These are phyloP conservation scores for Hibiscus tridactylites DNA, from an alignment of 345 rosid species.

Conservation along the genomic window DNA sequence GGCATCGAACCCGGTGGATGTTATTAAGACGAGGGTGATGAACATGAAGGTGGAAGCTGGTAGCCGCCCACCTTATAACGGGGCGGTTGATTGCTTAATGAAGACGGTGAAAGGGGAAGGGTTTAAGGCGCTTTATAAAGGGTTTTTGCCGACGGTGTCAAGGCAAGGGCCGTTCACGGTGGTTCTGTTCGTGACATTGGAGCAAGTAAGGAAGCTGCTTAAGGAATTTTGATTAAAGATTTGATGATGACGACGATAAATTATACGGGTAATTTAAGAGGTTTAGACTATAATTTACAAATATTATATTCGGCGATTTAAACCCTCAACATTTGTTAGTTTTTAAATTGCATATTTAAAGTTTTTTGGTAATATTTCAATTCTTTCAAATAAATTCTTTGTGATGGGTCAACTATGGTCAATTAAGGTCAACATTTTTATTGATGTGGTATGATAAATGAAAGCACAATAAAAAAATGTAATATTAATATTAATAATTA, in stretches of 20 bases:
- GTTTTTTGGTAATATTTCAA: too few relatives aligned
- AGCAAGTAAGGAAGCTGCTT: conserved; percentile 61
- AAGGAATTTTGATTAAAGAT: conserved; percentile 27
- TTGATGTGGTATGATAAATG: too few relatives aligned
- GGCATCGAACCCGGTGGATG: conserved; percentile 82
- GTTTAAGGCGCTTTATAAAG: conserved; percentile 56
- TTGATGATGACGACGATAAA: conserved; percentile 9
- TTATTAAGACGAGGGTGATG: conserved; percentile 83
- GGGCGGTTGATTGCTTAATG: conserved; percentile 61
- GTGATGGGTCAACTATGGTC: too few relatives aligned
- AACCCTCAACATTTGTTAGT: too few relatives aligned
- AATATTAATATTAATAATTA: too few relatives aligned
- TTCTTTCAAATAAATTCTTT: too few relatives aligned
- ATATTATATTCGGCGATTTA: too few relatives aligned
- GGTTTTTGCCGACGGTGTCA: conserved; percentile 66
- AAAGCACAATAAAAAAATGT: too few relatives aligned
- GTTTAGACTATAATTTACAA: too few relatives aligned
- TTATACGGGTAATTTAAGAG: too few relatives aligned
- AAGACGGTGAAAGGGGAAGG: conserved; percentile 67
- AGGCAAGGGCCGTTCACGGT: conserved; percentile 84
- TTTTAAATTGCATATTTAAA: too few relatives aligned
- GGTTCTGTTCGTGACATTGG: conserved; percentile 70
- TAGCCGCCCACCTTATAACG: conserved; percentile 31
- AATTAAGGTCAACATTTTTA: too few relatives aligned
- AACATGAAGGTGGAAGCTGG: conserved; percentile 66